Evolutionary conservation across 116 monocot species (phyloP).

Genomic region (Posidonia oceanica): DNA sequence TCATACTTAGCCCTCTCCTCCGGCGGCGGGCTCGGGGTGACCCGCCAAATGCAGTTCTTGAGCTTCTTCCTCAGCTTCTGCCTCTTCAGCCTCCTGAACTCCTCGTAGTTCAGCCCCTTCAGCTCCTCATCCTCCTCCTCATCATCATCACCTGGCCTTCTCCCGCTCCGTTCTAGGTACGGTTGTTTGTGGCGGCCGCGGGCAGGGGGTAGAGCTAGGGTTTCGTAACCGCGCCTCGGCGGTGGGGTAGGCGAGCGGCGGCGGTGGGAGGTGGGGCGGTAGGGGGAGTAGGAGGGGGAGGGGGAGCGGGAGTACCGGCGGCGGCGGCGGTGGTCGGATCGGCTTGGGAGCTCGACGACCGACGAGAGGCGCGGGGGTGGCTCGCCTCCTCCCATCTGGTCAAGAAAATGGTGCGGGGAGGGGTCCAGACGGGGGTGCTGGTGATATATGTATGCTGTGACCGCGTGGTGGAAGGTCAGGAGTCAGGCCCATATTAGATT

Average conservation of each 20-base stretch:
- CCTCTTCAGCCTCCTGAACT: conserved; percentile 78
- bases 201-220: conserved; percentile 3
- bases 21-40: conserved; percentile 74
- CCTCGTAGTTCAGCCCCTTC: conserved; percentile 60
- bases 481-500: no score
- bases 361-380: conserved; percentile 28
- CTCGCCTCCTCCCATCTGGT: conserved; percentile 18
- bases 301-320: conserved; percentile 5
- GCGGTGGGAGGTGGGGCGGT: conserved; percentile 11
- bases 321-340: conserved; percentile 7
- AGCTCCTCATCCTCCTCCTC: conserved; percentile 64
- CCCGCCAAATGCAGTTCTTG: conserved; percentile 71
- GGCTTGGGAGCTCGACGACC: conserved; percentile 19
- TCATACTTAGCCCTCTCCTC: conserved; percentile 23
- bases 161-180: conserved; percentile 19
- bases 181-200: conserved; percentile 12
- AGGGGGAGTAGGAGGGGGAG: conserved; percentile 4
- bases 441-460: no score
- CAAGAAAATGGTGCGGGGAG: no score
- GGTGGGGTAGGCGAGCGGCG: conserved; percentile 8
- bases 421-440: no score
- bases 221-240: conserved; percentile 3
- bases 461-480: no score
- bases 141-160: conserved; percentile 1
- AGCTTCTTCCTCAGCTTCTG: conserved; percentile 63